These are phyloP conservation scores for Corylus avellana DNA, from an alignment of 306 rosid genomes.

Conservation along the genomic window DNA sequence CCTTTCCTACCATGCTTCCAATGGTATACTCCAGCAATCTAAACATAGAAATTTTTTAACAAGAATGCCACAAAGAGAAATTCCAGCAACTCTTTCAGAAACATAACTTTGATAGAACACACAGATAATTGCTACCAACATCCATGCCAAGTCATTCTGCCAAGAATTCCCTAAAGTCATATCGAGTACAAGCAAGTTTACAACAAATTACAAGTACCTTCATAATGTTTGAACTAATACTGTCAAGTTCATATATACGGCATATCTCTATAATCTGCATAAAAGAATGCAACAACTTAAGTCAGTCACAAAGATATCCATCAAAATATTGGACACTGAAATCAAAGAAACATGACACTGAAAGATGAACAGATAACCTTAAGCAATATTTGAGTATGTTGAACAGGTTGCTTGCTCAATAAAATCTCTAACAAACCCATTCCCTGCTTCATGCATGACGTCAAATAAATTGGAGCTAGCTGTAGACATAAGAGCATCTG, in stretches of 20 bases:
- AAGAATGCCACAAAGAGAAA: not conserved
- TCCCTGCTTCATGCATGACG: slow-evolving; percentile 96
- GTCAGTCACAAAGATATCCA: slow-evolving; percentile 33
- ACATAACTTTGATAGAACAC: not conserved
- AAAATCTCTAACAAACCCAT: slow-evolving; percentile 78
- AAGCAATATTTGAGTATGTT: slow-evolving; percentile 63
- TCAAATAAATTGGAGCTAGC: slow-evolving; percentile 95
- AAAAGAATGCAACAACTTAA: slow-evolving; percentile 11
- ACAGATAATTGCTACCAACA: not conserved
- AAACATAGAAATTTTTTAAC: slow-evolving; percentile 25
- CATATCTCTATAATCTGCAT: slow-evolving; percentile 90
- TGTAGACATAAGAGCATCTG: slow-evolving; percentile 42
- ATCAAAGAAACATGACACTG: slow-evolving; percentile 12
- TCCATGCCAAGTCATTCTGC: not conserved
- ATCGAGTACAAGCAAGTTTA: not conserved
- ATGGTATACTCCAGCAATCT: slow-evolving; percentile 88
- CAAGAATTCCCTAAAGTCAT: slow-evolving; percentile 17
- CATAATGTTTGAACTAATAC: slow-evolving; percentile 72
- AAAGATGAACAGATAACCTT: slow-evolving; percentile 55
- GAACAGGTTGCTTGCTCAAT: slow-evolving; percentile 73
- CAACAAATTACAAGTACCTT: slow-evolving; percentile 49
- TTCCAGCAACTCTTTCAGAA: not conserved
- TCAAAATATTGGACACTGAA: slow-evolving; percentile 19
- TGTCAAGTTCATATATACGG: slow-evolving; percentile 76
- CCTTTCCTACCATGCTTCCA: slow-evolving; percentile 98